Conservation (phyloP, 169 alveolate genomes). For the Cryptosporidium ryanae region DNA sequence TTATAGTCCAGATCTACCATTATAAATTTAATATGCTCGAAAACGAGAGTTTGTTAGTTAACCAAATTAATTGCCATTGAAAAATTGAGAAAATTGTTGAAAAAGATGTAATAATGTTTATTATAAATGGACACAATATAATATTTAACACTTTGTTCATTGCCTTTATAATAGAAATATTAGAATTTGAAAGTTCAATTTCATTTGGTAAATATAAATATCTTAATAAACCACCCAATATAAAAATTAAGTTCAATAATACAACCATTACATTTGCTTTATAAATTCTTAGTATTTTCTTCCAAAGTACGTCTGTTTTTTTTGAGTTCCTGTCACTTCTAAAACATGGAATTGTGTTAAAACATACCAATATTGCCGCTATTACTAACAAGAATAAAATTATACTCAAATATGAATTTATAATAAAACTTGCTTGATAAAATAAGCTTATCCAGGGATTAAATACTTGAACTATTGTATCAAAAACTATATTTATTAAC, state of each 20-base stretch:
- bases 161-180: slow-evolving; percentile 28
- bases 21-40: slow-evolving; percentile 65
- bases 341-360: slow-evolving; percentile 51
- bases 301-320: slow-evolving; percentile 14
- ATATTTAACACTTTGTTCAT: slow-evolving; percentile 25
- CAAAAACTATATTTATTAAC: slow-evolving; percentile 31
- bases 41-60: slow-evolving; percentile 53
- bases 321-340: slow-evolving; percentile 20
- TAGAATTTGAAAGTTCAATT: slow-evolving; percentile 21
- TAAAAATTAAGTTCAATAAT: slow-evolving; percentile 32
- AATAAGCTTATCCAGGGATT: slow-evolving; percentile 56
- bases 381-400: slow-evolving; percentile 26
- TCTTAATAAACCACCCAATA: slow-evolving; percentile 37
- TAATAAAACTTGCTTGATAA: slow-evolving; percentile 48
- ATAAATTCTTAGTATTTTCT: slow-evolving; percentile 16
- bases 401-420: slow-evolving; percentile 44
- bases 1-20: slow-evolving; percentile 72
- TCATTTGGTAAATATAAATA: slow-evolving; percentile 52
- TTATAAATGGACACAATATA: slow-evolving; percentile 23
- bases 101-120: slow-evolving; percentile 45
- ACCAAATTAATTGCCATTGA: slow-evolving; percentile 60
- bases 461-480: slow-evolving; percentile 15
- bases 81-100: slow-evolving; percentile 46
- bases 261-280: slow-evolving; percentile 23
- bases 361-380: slow-evolving; percentile 39